Conservation (phyloP, 2,329 filamentous ascomycete species). For the Elsinoe australis region DNA sequence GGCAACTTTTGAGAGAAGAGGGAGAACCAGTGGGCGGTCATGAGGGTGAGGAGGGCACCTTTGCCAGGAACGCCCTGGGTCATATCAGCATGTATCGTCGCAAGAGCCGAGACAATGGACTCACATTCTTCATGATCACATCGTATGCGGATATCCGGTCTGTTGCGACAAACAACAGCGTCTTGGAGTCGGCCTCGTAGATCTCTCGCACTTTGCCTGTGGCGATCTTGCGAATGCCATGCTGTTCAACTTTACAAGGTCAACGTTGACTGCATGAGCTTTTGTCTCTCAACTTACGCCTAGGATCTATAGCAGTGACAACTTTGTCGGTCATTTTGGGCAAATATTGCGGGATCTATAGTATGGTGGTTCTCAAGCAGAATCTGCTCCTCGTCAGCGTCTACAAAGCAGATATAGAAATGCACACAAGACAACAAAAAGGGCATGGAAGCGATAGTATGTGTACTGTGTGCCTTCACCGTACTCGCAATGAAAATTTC, state of each 20-base stretch:
- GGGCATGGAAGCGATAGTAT: too few relatives aligned
- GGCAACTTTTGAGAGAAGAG: constrained; percentile 52
- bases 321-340: too few relatives aligned
- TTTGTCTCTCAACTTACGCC: too few relatives aligned
- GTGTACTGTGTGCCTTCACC: too few relatives aligned
- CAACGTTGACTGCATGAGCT: too few relatives aligned
- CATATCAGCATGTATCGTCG: neutral
- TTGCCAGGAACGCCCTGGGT: constrained; percentile 58
- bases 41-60: constrained; percentile 58
- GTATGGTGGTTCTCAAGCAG: too few relatives aligned
- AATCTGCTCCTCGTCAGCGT: too few relatives aligned
- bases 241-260: constrained; percentile 23
- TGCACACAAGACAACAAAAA: too few relatives aligned
- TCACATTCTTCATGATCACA: constrained; percentile 74
- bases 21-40: constrained; percentile 62
- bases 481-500: too few relatives aligned
- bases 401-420: too few relatives aligned
- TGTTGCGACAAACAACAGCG: constrained; percentile 73
- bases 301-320: neutral
- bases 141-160: constrained; percentile 95
- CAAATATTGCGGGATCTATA: too few relatives aligned
- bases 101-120: constrained; percentile 18
- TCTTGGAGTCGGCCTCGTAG: constrained; percentile 61
- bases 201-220: constrained; percentile 74
- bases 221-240: constrained; percentile 43